A percentile compares a stretch with the other conserved stretches of the same genome.
These are phyloP conservation scores for Myrmaecium sp. DNA, from an alignment of 2,329 filamentous ascomycete genomes.

Conservation along the genomic window DNA sequence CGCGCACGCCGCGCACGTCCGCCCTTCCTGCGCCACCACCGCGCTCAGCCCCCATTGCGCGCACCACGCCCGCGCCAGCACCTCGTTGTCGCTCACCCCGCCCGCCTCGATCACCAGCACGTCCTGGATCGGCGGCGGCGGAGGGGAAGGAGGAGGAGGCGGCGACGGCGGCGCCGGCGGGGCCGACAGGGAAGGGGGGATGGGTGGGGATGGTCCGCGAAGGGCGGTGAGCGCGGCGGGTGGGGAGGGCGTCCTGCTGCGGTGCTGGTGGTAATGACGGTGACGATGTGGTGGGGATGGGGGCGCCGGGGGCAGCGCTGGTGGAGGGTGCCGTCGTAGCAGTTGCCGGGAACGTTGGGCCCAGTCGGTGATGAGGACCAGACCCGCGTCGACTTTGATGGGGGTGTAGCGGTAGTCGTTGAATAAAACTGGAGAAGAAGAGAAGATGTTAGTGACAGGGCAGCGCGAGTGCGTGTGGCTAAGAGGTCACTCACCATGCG, in stretches of 20 bases:
- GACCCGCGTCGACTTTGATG: constrained; percentile 42
- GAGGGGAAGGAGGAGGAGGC: constrained; percentile 11
- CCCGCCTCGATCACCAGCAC: constrained; percentile 58
- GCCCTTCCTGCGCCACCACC: constrained; percentile 49
- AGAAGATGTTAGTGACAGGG: constrained; percentile 6
- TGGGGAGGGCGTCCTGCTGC: neutral
- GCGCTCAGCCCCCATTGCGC: constrained; percentile 58
- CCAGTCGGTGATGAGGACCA: constrained; percentile 52
- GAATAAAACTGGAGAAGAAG: constrained; percentile 37
- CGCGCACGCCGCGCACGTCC: constrained; percentile 58
- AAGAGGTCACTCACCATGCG: constrained; percentile 16
- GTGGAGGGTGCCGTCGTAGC: neutral
- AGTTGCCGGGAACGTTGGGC: constrained; percentile 15
- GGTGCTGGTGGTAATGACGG: neutral
- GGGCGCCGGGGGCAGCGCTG: neutral
- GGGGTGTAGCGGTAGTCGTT: constrained; percentile 49
- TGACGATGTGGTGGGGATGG: neutral
- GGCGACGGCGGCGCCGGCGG: neutral
- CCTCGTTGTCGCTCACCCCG: constrained; percentile 58
- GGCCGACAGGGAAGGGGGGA: too few relatives aligned
- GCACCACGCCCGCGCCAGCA: constrained; percentile 61
- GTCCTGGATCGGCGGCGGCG: too few relatives aligned
- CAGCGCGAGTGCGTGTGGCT: neutral
- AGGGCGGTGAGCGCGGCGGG: constrained; percentile 12
- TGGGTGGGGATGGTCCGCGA: constrained; percentile 5